phyloP scores from a whole-genome alignment of 805 yeast species.

The Kodamaea hsintzibuensis region DNA sequence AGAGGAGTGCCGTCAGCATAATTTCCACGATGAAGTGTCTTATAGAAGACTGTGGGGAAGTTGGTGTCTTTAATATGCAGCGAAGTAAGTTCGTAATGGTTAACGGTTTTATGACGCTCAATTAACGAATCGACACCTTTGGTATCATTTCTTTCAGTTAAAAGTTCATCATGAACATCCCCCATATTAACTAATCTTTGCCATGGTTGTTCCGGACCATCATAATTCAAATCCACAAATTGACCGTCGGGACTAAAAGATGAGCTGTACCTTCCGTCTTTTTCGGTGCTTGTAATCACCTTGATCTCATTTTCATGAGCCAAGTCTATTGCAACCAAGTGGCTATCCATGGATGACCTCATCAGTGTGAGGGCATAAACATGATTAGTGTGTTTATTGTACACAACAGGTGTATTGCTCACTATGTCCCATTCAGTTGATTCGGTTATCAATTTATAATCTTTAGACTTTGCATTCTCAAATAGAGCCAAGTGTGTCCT shows the following conservation, averaged over 20 bases:
- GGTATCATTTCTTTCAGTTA: not conserved
- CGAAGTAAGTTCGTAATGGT: slow-evolving; percentile 18
- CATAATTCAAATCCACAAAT: slow-evolving; percentile 19
- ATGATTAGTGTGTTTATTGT: slow-evolving; percentile 16
- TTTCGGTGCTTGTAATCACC: slow-evolving; percentile 11
- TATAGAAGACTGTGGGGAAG: slow-evolving; percentile 52
- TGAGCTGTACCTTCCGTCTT: slow-evolving; percentile 17
- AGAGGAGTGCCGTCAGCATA: slow-evolving; percentile 31
- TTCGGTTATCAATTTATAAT: slow-evolving; percentile 14
- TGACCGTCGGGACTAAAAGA: slow-evolving; percentile 24
- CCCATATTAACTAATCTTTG: slow-evolving; percentile 23
- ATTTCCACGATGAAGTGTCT: slow-evolving; percentile 28
- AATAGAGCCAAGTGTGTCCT: slow-evolving; percentile 21
- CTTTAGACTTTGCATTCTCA: slow-evolving; percentile 14
- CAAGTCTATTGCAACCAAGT: slow-evolving; percentile 13
- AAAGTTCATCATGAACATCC: slow-evolving; percentile 12
- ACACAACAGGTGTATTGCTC: slow-evolving; percentile 17
- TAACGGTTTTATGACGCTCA: slow-evolving; percentile 16
- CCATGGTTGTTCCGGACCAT: slow-evolving; percentile 28
- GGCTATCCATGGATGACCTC: slow-evolving; percentile 17
- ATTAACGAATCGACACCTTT: slow-evolving; percentile 11
- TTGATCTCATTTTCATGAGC: not conserved
- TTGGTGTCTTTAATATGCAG: slow-evolving; percentile 34
- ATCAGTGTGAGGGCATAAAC: slow-evolving; percentile 19
- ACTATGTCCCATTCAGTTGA: slow-evolving; percentile 16